Base-by-base conservation (phyloP, 2,329 filamentous ascomycete genomes). In the Ceratocystis destructans region DNA sequence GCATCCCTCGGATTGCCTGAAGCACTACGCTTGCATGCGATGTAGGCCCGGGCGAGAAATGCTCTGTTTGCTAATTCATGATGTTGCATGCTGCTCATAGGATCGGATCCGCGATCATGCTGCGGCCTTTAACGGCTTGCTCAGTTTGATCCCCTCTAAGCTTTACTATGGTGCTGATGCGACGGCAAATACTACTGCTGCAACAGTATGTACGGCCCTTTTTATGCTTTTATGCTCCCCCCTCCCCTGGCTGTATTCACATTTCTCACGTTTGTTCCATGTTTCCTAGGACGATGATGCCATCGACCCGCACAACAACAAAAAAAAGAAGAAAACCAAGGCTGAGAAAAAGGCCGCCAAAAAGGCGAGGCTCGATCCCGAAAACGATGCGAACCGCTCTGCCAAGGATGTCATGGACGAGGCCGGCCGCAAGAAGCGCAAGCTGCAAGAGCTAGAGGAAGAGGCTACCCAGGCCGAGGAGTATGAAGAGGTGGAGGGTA, bases 341-440 rank as follows among this genome's bases (percentile, higher is more conserved):
- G 88, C 90, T 75, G 83, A 96, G 76, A 89, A 89, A 68, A 84
- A 85, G 69, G 86, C 88, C 70, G 89, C 90, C 66, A 91, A 91
- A 77, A 83, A 87, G 73, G 90, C 88, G 68, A 97, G 96, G 78
- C 82, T 97, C 50, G 90, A 97, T 72, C 92, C 94, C 31, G 90
- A 93, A 70, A 91, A 90, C 73, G 86, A 87, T 69, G 75, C 82
- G 70, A 94, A 95, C 79, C 79, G 79, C 70, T 94, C 86, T 70
- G 93, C 91, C 69, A 93, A 96, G 75, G 92, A 97, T 75, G 85
- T 96, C 69, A 87, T 96, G 84, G 90, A 95, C 71, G 92, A 96
- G 73, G 79, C 82, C 65, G 83, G 82, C 55, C 79, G 79, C 70
- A 90, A 89, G 72, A 96, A 96, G 79, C 84, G 90, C 68, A 96